Conservation (phyloP, 2,329 filamentous ascomycete species). For the Apiospora rasikravindrae region DNA sequence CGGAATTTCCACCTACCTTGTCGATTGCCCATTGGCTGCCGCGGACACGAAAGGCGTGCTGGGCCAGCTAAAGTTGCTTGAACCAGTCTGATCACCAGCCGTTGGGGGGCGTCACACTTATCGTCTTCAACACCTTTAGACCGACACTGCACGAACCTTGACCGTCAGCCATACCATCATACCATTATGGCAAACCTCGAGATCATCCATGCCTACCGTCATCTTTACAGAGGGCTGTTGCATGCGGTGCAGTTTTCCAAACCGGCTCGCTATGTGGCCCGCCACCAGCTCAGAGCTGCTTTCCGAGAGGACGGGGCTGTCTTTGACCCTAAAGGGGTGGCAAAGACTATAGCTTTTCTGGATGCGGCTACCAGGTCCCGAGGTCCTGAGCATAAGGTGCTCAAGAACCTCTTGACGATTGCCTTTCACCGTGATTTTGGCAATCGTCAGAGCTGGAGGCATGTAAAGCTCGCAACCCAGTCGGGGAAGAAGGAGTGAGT, state of each 20-base stretch:
- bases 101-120: background rate
- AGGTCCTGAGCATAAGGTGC: constrained; percentile 73
- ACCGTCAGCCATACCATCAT: background rate
- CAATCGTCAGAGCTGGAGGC: constrained; percentile 36
- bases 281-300: constrained; percentile 62
- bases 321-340: constrained; percentile 58
- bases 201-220: constrained; percentile 70
- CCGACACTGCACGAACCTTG: background rate
- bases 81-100: background rate
- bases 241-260: constrained; percentile 74
- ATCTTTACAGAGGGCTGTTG: constrained; percentile 70
- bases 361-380: constrained; percentile 64
- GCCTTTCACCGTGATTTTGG: constrained; percentile 44
- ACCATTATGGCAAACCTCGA: constrained; percentile 43
- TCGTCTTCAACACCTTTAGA: background rate
- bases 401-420: constrained; percentile 70
- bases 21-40: background rate
- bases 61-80: background rate
- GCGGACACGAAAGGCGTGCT: background rate
- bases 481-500: constrained; percentile 26
- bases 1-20: background rate
- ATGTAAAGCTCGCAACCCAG: constrained; percentile 20
- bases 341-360: constrained; percentile 74
- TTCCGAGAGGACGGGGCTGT: constrained; percentile 57
- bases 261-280: constrained; percentile 68